Conservation (phyloP, 768 basidiomycete genomes). For the Pholiota microspora region DNA sequence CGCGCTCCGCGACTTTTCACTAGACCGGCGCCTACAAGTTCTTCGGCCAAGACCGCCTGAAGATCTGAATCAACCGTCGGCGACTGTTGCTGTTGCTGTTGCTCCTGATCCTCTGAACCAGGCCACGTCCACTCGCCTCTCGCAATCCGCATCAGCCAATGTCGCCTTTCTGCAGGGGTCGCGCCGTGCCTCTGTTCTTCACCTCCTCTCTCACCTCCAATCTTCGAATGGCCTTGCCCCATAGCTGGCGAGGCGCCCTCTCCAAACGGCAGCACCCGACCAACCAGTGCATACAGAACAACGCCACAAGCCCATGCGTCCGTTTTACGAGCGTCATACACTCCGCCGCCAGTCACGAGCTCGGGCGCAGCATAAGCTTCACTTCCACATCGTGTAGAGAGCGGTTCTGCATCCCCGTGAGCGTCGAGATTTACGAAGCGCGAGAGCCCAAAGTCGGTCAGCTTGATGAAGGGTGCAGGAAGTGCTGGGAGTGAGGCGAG, state of each 20-base stretch:
- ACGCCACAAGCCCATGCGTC: slow-evolving; percentile 91
- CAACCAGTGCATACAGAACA: slow-evolving; percentile 78
- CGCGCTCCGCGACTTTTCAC: slow-evolving; percentile 44
- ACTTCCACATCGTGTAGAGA: slow-evolving; percentile 82
- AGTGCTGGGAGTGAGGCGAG: slow-evolving; percentile 33
- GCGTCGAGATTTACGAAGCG: slow-evolving; percentile 69
- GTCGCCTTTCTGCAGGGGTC: slow-evolving; percentile 39
- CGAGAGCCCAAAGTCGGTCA: slow-evolving; percentile 89
- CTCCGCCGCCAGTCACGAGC: slow-evolving; percentile 54
- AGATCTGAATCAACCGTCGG: neutral
- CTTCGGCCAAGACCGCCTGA: slow-evolving; percentile 14
- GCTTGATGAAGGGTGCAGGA: slow-evolving; percentile 65
- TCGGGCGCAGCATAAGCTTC: slow-evolving; percentile 88
- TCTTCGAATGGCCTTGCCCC: slow-evolving; percentile 21
- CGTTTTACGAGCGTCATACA: slow-evolving; percentile 82
- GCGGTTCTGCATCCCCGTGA: slow-evolving; percentile 36
- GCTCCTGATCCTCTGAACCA: slow-evolving; percentile 6
- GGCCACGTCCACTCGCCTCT: slow-evolving; percentile 81
- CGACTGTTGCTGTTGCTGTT: neutral
- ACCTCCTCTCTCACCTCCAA: slow-evolving; percentile 39
- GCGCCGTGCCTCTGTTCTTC: slow-evolving; percentile 21
- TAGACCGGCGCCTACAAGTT: slow-evolving; percentile 33
- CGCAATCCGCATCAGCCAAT: slow-evolving; percentile 77
- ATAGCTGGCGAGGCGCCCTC: slow-evolving; percentile 29
- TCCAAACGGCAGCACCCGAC: slow-evolving; percentile 73